Base-by-base conservation (phyloP, 1,284 basidiomycete species). In the Gomphus bonarii region DNA sequence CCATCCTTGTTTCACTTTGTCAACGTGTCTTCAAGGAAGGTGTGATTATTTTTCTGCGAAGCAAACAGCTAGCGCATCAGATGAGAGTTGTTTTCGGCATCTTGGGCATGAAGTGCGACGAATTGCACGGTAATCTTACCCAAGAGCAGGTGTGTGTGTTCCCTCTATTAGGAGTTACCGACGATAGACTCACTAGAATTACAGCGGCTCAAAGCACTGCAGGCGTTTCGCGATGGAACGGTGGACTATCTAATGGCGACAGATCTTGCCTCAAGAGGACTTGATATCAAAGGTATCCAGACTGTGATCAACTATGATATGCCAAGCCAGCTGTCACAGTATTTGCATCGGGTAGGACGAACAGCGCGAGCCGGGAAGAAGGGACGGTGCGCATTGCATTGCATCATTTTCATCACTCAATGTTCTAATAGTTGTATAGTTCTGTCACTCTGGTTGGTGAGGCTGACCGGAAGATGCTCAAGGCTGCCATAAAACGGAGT, bases 281-380 rank as follows among this genome's bases (percentile, higher is more conserved):
- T 98, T 33, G 95, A 98, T 73, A 97, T 98, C 74, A 95, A 95
- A 66, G 95, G 94, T 18, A 88, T 97, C n/a, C 90, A 97, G 67
- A 95, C 92, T 0, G 92, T 98, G 58, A 92, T 97, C 68, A 98
- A 98, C 71, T 97, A 94, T 68, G 95, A 98, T 70, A 97, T 98
- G 95, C 95, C 95, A 3, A 81, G 82, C 18, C 91, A 95, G 66
- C 77, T 97, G 43, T 85, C 92, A 11, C 92, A 95, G 66, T 99
- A 99, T 72, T 78, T 97, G 38, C 95, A 99, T 71, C 88, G 95
- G 59, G 95, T 98, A 25, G 95, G 95, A 64, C 82, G 95, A 70
- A 99, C 95, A 38, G 95, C 95, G 20, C 86, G 95, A 70, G 95
- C 95, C 3, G 95, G 95, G 3, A 82, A 82, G 63, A 88, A 88